Evolutionary conservation across 305 asterid genomes (phyloP), one percentile per base, ranked within the genome.

Genomic region (Solanum chacoense): DNA sequence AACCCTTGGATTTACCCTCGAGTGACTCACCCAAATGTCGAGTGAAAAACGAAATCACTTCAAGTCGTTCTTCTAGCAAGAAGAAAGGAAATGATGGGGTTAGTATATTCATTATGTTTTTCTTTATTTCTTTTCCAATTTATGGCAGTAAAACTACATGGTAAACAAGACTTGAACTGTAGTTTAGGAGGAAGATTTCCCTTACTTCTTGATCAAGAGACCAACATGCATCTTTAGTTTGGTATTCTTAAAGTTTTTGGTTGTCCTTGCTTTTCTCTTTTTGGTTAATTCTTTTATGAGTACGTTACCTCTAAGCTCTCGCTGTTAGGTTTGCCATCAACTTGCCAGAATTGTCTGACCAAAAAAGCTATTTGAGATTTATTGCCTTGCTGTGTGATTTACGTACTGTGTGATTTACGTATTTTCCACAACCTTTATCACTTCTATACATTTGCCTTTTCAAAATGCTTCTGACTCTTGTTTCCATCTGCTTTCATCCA

Each of bases 21-120:
- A 86, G 90, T 78, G 71, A 92, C 50, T 92, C 92, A 89, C 85
- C 93, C 59, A 91, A 90, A 84, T 90, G 87, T 90, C 91, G 83
- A 76, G 89, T 63, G 85, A 92, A 90, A 91, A 93, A 89, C 73
- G 95, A 94, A 88, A 88, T 79, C 73, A 85, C 91, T 88, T 87
- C 90, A 79, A 93, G 77, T 81, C 93, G 80, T 87, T 91, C 91
- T 73, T 88, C 93, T 86, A 90, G 93, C 93, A 95, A 95, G 94
- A 93, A 86, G 93, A 95, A 94, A 93, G 99, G 98, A 93, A 92
- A 96, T 89, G 99, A 95, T 71, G 99, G 99, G 94, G 99, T 96
- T 89, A 90, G 96, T 88, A 77, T 90, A 63, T 84, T 83, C 88
- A 85, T 34, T 67, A 74, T 88, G 59, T 34, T 77, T 88, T 73